phyloP scores from a whole-genome alignment of 108 stramenopile genomes.

The Cyclotella baltica region DNA sequence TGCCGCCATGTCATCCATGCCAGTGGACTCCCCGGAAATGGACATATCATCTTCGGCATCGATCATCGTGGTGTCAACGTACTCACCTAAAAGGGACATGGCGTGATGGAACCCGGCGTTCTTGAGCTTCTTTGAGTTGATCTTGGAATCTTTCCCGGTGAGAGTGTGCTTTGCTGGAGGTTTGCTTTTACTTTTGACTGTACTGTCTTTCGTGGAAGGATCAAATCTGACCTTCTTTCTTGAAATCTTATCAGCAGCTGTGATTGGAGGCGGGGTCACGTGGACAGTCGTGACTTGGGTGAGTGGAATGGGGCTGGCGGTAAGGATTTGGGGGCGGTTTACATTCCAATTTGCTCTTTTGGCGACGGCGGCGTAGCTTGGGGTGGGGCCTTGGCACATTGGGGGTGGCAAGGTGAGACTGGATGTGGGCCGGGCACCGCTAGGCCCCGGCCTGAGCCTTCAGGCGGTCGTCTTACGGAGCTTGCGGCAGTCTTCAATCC shows the following conservation, averaged over 20 bases:
- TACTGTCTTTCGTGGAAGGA: too few relatives aligned
- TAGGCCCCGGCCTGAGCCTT: slow-evolving; percentile 7
- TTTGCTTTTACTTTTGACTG: too few relatives aligned
- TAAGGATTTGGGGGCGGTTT: too few relatives aligned
- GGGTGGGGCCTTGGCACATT: background rate
- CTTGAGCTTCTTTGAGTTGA: background rate
- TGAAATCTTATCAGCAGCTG: too few relatives aligned
- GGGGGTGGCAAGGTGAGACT: background rate
- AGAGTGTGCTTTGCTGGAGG: too few relatives aligned
- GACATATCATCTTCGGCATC: background rate
- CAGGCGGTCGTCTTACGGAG: background rate
- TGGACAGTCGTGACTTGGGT: too few relatives aligned
- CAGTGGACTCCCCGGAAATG: background rate
- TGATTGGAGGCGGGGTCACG: too few relatives aligned
- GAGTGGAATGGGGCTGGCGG: too few relatives aligned
- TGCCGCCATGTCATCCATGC: background rate
- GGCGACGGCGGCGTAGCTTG: too few relatives aligned
- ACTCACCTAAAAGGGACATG: background rate
- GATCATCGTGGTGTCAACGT: background rate
- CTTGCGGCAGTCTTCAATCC: slow-evolving; percentile 1
- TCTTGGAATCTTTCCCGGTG: too few relatives aligned
- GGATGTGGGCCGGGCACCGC: slow-evolving; percentile 4
- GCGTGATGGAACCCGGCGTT: background rate
- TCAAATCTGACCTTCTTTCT: too few relatives aligned
- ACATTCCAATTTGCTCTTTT: too few relatives aligned